These are phyloP conservation scores for Atkinsonella hypoxylon DNA, from an alignment of 2,329 filamentous ascomycete genomes.

Conservation along the genomic window DNA sequence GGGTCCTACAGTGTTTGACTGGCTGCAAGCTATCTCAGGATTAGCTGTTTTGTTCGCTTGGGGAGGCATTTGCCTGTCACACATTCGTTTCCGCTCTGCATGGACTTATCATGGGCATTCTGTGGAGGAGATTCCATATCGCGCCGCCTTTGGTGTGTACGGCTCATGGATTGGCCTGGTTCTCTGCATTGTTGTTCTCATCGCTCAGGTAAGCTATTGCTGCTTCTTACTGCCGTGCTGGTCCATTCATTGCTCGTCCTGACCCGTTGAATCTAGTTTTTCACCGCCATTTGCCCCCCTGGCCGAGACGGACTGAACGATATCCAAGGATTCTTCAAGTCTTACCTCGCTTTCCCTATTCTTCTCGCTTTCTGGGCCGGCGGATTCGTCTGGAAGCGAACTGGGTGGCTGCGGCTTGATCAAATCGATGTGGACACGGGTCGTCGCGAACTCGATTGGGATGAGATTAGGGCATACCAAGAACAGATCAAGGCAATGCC, in stretches of 20 bases:
- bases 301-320: constrained; percentile 18
- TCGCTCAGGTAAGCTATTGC: constrained; percentile 32
- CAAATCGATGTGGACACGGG: constrained; percentile 58
- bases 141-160: constrained; percentile 43
- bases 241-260: not conserved
- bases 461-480: constrained; percentile 9
- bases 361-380: constrained; percentile 40
- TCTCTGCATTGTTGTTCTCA: constrained; percentile 41
- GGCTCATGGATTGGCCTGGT: constrained; percentile 51
- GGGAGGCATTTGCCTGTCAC: constrained; percentile 51
- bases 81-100: constrained; percentile 54
- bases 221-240: not conserved
- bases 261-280: constrained; percentile 24
- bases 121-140: constrained; percentile 54
- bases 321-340: constrained; percentile 40
- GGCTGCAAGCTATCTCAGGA: constrained; percentile 53
- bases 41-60: constrained; percentile 53
- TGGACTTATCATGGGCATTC: constrained; percentile 46
- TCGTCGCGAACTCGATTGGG: constrained; percentile 40
- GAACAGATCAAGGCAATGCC: constrained; percentile 8
- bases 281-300: constrained; percentile 32
- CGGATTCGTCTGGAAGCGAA: constrained; percentile 54
- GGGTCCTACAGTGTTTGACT: constrained; percentile 45
- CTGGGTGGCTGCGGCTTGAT: constrained; percentile 42
- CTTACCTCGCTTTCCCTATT: constrained; percentile 40